Conservation (phyloP, 495 filamentous ascomycete genomes). For the Aspergillus ostianus region DNA sequence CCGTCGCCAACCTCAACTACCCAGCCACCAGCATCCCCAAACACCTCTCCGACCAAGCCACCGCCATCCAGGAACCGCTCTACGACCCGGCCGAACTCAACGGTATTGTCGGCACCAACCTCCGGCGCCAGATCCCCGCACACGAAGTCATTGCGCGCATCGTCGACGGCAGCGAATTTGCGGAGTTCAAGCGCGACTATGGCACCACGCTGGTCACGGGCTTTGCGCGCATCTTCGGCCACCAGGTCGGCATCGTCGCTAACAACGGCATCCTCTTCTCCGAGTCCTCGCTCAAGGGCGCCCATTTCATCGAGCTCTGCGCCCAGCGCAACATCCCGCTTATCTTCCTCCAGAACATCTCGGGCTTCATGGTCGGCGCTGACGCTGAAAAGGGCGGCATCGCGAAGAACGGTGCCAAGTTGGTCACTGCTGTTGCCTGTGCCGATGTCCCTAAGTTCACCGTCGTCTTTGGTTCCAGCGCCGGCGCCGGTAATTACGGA, state of each 20-base stretch:
- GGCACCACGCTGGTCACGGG: constrained; percentile 89
- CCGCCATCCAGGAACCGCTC: constrained; percentile 64
- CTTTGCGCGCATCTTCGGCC: constrained; percentile 86
- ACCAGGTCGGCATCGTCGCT: constrained; percentile 89
- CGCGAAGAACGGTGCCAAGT: constrained; percentile 96
- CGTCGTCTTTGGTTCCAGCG: constrained; percentile 83
- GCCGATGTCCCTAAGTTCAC: constrained; percentile 97
- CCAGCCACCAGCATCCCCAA: constrained; percentile 42
- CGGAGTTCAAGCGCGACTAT: constrained; percentile 94
- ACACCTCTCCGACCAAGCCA: constrained; percentile 18
- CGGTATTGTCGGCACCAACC: constrained; percentile 86
- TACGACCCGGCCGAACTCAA: constrained; percentile 78
- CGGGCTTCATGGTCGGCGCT: constrained; percentile 94
- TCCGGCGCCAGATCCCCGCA: constrained; percentile 76
- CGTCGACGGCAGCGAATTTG: constrained; percentile 85
- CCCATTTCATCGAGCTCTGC: constrained; percentile 98
- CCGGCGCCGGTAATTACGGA: constrained; percentile 76
- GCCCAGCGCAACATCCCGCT: constrained; percentile 84
- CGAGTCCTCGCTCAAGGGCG: constrained; percentile 84
- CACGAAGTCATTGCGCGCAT: constrained; percentile 93
- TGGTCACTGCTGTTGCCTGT: constrained; percentile 94
- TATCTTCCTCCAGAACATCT: constrained; percentile 94
- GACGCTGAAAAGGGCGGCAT: constrained; percentile 94
- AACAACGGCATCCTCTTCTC: constrained; percentile 99
- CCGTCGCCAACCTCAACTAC: constrained; percentile 86